These are phyloP conservation scores for Solanum chmielewskii DNA, from an alignment of 257 asterid genomes.

Conservation along the genomic window DNA sequence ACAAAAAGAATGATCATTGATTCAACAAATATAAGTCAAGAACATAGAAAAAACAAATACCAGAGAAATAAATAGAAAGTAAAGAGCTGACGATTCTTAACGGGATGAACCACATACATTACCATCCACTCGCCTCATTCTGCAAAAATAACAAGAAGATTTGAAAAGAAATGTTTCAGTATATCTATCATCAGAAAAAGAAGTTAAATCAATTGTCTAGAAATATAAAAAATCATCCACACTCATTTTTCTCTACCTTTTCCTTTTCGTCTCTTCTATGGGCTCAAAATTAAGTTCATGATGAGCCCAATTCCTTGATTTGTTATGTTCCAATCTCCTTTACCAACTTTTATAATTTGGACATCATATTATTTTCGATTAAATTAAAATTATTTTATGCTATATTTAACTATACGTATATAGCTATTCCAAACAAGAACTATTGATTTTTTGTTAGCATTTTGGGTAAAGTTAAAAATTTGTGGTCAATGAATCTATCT, in stretches of 20 bases:
- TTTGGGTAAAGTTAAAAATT: background rate
- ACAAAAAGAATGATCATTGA: background rate
- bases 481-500: background rate
- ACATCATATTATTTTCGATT: background rate
- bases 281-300: background rate
- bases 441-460: background rate
- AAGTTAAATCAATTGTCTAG: constrained; percentile 8
- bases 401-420: background rate
- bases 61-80: background rate
- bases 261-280: background rate
- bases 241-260: background rate
- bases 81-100: constrained; percentile 60
- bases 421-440: background rate
- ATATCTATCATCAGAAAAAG: constrained; percentile 34
- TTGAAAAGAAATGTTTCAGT: constrained; percentile 1
- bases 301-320: background rate
- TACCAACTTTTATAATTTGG: background rate
- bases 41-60: background rate
- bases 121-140: constrained; percentile 71
- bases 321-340: background rate
- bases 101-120: constrained; percentile 49
- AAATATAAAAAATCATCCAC: constrained; percentile 8
- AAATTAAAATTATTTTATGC: background rate
- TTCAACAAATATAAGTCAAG: background rate
- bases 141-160: constrained; percentile 15